Base-by-base conservation (phyloP, 331 rosid species). In the Acacia concinna region DNA sequence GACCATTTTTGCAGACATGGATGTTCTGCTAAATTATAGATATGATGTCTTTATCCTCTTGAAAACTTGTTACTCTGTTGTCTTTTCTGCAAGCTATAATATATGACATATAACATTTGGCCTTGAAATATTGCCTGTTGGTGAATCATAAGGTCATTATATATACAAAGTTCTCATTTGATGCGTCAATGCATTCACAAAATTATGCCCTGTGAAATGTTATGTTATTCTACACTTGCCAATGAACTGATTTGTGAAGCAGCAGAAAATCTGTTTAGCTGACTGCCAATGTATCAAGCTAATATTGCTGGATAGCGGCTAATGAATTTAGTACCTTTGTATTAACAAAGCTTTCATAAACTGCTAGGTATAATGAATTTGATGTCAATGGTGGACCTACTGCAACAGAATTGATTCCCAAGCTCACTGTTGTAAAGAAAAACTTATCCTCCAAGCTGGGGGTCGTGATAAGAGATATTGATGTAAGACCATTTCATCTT, bases 341-440 rank as follows among this genome's bases (percentile, higher is more conserved):
- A n/a, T 54, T 54, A 9, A 54, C 13, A 54, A 25, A 54, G 13
- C 62, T 21, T 54, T 12, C 21, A 54, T 54, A 54, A 54, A 54
- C 69, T 41, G 38, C 74, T 56, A 94, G 98, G 90, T 90, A 87
- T 83, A 91, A 89, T 89, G 98, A 94, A 49, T 87, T 92, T 74
- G 97, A 88, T 77, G 81, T 49, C 68, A 84, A 85, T 14, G 97
- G 97, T 32, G 97, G 98, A 75, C 93, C 92, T 11, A 73, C 87
- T 70, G 91, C 95, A 4, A 88, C 84, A 85, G 97, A 85, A 75
- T 82, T 92, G 85, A 72, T 81, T 85, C 92, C 92, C 66, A 92
- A 89, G 83, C 87, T 94, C 66, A 79, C 57, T 1, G 80, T 59
- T 44, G 74, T 90, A 66, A 85, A 81, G 87, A 74, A 81, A 78